These are phyloP conservation scores for Trichoderma sp. DNA, from an alignment of 2,329 filamentous ascomycete genomes.

Conservation along the genomic window DNA sequence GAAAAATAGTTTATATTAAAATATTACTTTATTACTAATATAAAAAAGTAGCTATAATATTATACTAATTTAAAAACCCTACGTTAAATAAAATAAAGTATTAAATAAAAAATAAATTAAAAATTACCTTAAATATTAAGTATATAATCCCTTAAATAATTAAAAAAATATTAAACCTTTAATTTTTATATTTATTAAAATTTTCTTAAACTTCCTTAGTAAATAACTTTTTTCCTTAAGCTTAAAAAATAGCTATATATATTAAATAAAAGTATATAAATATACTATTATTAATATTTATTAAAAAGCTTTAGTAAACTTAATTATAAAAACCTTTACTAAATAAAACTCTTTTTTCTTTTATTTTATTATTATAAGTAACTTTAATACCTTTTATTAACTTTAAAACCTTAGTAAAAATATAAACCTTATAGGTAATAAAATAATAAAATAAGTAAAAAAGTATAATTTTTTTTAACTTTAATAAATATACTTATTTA, in stretches of 20 bases:
- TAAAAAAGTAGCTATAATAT: background rate
- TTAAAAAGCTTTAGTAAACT: too few relatives aligned
- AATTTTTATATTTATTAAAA: conserved; percentile 11
- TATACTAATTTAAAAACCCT: background rate
- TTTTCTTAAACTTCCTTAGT: background rate
- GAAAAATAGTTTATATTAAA: background rate
- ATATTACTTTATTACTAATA: background rate
- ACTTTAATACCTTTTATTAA: background rate
- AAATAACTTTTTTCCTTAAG: too few relatives aligned
- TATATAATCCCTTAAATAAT: background rate
- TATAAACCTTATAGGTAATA: too few relatives aligned
- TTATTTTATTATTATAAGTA: too few relatives aligned
- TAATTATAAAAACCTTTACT: too few relatives aligned
- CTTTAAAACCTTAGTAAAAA: too few relatives aligned
- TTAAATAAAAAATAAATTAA: background rate
- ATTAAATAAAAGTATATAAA: background rate
- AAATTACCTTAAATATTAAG: background rate
- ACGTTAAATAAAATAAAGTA: background rate
- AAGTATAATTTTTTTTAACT: too few relatives aligned
- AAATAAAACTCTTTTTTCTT: too few relatives aligned
- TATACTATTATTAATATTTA: background rate
- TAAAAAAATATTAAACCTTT: background rate
- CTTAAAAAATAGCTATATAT: too few relatives aligned
- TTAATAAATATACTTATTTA: background rate
- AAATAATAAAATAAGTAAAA: background rate